A percentile compares a stretch with the other conserved stretches of the same genome.
phyloP scores from a whole-genome alignment of 1,139 yeast species.

The Zygosaccharomyces sapae region DNA sequence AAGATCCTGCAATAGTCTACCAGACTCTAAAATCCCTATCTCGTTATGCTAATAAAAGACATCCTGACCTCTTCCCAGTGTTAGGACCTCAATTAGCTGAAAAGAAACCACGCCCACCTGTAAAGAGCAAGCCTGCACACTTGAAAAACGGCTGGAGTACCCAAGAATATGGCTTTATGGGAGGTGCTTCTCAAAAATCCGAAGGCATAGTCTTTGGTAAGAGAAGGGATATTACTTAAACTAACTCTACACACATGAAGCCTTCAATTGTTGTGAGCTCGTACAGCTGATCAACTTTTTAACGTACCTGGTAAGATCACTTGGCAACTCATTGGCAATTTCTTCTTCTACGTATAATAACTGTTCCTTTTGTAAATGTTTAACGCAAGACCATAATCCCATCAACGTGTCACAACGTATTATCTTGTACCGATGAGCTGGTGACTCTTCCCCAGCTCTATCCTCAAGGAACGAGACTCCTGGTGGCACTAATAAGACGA shows the following conservation, averaged over 20 bases:
- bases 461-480: conserved; percentile 11
- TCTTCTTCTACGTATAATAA: conserved; percentile 37
- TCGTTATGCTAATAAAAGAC: conserved; percentile 50
- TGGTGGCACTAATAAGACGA: conserved; percentile 27
- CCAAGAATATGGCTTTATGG: conserved; percentile 54
- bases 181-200: conserved; percentile 50
- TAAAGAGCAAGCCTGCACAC: conserved; percentile 33
- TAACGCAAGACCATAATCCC: conserved; percentile 44
- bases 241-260: neutral
- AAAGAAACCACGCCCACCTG: conserved; percentile 40
- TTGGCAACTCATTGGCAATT: conserved; percentile 31
- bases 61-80: conserved; percentile 43
- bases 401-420: conserved; percentile 39
- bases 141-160: conserved; percentile 50
- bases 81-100: conserved; percentile 48
- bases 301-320: conserved; percentile 32
- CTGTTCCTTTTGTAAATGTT: conserved; percentile 38
- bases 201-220: conserved; percentile 52
- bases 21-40: conserved; percentile 72
- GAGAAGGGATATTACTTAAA: conserved; percentile 41
- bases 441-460: conserved; percentile 3
- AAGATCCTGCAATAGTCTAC: conserved; percentile 74
- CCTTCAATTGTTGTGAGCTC: conserved; percentile 5
- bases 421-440: conserved; percentile 28
- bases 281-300: conserved; percentile 25